Percentiles rank a stretch among this genome's conserved stretches.
These are phyloP conservation scores for Hericium erinaceus DNA, from an alignment of 768 basidiomycete genomes.

Conservation along the genomic window DNA sequence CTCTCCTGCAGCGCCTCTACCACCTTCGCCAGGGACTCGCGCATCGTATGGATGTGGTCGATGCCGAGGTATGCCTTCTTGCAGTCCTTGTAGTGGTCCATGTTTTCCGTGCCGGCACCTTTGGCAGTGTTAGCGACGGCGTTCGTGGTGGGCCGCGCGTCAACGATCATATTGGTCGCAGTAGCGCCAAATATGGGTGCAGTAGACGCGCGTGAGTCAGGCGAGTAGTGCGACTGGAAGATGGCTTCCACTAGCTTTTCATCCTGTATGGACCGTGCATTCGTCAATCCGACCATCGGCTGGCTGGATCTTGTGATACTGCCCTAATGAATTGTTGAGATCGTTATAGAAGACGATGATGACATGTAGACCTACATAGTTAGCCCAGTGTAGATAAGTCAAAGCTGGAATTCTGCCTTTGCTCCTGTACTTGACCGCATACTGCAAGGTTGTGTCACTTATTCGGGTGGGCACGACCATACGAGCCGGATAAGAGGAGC, in stretches of 20 bases:
- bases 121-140: constrained; percentile 96
- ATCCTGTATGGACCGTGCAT: constrained; percentile 92
- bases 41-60: constrained; percentile 96
- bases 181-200: constrained; percentile 82
- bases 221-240: constrained; percentile 81
- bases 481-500: constrained; percentile 83
- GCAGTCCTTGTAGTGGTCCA: constrained; percentile 95
- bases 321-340: constrained; percentile 41
- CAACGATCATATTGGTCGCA: constrained; percentile 90
- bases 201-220: constrained; percentile 51
- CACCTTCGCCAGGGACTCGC: constrained; percentile 81
- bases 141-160: constrained; percentile 94
- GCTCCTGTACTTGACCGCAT: constrained; percentile 92
- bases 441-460: constrained; percentile 88
- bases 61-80: constrained; percentile 95
- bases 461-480: constrained; percentile 90
- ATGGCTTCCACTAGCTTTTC: constrained; percentile 96
- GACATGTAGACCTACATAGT: constrained; percentile 44
- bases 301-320: constrained; percentile 94
- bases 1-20: constrained; percentile 80
- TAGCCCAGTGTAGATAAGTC: constrained; percentile 95
- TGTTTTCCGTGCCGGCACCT: constrained; percentile 98
- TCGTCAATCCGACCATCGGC: constrained; percentile 96
- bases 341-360: background rate
- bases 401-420: constrained; percentile 88